phyloP scores from a whole-genome alignment of 78 protist species.

The Dictyostelium citrinum region DNA sequence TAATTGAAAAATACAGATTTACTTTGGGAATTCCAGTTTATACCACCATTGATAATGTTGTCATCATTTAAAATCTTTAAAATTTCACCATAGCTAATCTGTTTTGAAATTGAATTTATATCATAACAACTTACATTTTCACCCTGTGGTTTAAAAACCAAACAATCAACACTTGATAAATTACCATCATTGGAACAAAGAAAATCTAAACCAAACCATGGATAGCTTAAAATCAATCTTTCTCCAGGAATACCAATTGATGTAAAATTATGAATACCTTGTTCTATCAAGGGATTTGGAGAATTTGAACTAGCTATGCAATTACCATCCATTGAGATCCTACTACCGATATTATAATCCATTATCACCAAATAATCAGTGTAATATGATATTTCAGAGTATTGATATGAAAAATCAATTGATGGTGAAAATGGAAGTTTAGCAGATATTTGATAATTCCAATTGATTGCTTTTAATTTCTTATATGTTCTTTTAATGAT shows the following conservation, averaged over 20 bases:
- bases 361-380: neutral
- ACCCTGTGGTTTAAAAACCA: neutral
- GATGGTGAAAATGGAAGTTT: neutral
- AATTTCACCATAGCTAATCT: neutral
- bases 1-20: neutral
- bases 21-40: neutral
- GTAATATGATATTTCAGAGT: neutral
- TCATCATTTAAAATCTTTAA: neutral
- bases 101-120: neutral
- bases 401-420: neutral
- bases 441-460: neutral
- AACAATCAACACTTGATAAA: neutral
- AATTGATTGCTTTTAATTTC: neutral
- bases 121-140: neutral
- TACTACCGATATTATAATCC: neutral
- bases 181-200: neutral
- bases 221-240: neutral
- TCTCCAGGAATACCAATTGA: neutral
- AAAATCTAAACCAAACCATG: conserved; percentile 4
- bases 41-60: neutral
- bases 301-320: neutral
- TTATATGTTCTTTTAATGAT: neutral
- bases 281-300: neutral
- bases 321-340: neutral
- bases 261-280: neutral